phyloP scores from a whole-genome alignment of 225 moss, liverwort and hornwort genomes.

The Rhytidiadelphus loreus region DNA sequence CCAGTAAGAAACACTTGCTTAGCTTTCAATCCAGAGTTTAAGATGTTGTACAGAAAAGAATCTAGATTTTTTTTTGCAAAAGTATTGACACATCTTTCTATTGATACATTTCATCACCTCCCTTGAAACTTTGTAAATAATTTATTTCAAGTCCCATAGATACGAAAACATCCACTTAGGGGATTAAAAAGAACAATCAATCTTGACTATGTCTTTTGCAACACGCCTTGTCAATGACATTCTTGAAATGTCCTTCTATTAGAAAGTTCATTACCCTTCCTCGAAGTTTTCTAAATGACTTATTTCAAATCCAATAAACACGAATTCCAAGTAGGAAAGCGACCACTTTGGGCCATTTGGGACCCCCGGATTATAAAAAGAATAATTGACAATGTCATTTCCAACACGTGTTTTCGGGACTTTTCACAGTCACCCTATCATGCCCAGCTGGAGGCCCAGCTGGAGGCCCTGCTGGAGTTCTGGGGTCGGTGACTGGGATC shows the following conservation, averaged over 20 bases:
- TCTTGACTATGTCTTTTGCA: background rate
- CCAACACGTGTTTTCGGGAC: background rate
- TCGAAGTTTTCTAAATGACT: background rate
- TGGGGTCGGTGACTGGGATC: background rate
- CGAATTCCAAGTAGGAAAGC: background rate
- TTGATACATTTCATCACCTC: background rate
- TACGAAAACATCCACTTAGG: fast-evolving
- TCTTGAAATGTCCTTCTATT: background rate
- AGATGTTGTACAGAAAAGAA: background rate
- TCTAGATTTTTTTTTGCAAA: background rate
- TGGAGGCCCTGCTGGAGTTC: background rate
- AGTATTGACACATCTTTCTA: background rate
- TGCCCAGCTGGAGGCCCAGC: background rate
- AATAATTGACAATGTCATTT: background rate
- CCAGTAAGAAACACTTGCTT: fast-evolving
- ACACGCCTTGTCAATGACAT: fast-evolving
- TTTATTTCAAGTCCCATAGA: background rate
- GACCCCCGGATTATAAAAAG: too few relatives aligned
- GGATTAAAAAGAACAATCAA: background rate
- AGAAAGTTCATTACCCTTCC: background rate
- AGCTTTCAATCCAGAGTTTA: background rate
- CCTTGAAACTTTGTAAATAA: background rate
- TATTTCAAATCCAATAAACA: too few relatives aligned
- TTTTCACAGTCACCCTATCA: background rate
- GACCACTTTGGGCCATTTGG: too few relatives aligned